phyloP scores from a whole-genome alignment of 305 asterid genomes.

The Solanum hybrid region DNA sequence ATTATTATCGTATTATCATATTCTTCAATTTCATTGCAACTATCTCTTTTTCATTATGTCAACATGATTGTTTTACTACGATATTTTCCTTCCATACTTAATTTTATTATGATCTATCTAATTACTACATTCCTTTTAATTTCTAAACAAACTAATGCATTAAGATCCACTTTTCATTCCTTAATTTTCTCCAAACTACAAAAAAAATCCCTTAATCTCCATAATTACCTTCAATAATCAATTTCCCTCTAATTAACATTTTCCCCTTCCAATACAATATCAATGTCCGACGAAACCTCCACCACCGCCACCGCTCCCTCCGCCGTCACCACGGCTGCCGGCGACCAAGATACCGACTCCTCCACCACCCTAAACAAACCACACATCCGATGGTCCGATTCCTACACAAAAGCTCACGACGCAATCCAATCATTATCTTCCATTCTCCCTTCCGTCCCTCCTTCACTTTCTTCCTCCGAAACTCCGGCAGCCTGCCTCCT shows the following conservation, averaged over 20 bases:
- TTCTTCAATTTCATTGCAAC: neutral
- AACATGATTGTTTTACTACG: neutral
- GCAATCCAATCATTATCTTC: constrained; percentile 53
- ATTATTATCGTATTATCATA: neutral
- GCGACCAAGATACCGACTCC: constrained; percentile 9
- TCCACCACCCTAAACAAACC: constrained; percentile 20
- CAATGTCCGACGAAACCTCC: constrained; percentile 10
- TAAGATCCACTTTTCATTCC: constrained; percentile 47
- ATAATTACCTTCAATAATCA: neutral
- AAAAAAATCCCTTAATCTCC: neutral
- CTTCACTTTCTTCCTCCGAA: constrained; percentile 42
- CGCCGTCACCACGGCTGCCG: neutral
- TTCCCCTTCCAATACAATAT: neutral
- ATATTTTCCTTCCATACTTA: no score
- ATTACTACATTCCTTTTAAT: neutral
- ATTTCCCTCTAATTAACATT: neutral
- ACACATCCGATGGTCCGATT: constrained; percentile 58
- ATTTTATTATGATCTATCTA: neutral
- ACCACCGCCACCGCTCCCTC: neutral
- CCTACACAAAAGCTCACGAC: constrained; percentile 46
- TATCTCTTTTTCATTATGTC: no score
- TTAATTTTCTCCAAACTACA: constrained; percentile 16
- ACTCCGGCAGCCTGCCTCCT: constrained; percentile 61
- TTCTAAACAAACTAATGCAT: neutral
- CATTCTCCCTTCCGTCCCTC: constrained; percentile 48